Conservation (phyloP, 176 grass and related monocot genomes). For the Melocanna baccifera region DNA sequence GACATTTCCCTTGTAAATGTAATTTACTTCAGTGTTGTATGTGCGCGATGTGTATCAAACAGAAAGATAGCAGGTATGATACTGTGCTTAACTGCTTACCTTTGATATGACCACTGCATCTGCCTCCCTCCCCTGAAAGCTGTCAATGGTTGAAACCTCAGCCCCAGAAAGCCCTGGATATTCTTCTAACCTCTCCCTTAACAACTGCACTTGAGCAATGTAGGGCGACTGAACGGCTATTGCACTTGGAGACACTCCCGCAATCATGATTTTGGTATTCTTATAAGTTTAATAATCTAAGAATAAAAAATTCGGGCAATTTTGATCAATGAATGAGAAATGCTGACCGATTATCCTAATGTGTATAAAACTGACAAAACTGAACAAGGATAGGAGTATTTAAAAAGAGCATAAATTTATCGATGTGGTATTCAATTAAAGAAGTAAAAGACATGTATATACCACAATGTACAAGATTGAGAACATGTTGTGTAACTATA, state of each 20-base stretch:
- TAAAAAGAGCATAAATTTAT: neutral
- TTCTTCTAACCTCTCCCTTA: constrained; percentile 71
- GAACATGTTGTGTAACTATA: constrained; percentile 83
- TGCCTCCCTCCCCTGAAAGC: constrained; percentile 91
- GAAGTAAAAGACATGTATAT: constrained; percentile 31
- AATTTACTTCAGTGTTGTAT: neutral
- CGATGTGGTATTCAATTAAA: neutral
- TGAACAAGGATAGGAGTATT: constrained; percentile 1
- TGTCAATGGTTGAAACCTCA: constrained; percentile 89
- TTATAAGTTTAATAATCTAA: constrained; percentile 32
- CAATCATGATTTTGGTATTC: constrained; percentile 16
- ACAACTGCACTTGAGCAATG: constrained; percentile 92
- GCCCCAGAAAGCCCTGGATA: constrained; percentile 72
- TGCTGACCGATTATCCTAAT: constrained; percentile 2
- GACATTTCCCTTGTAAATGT: neutral
- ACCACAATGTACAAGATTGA: constrained; percentile 90
- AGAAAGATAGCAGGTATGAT: constrained; percentile 2
- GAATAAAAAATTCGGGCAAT: neutral
- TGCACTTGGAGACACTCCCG: constrained; percentile 68
- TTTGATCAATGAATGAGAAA: neutral
- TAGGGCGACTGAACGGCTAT: constrained; percentile 91
- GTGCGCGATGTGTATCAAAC: neutral
- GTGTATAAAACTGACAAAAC: neutral
- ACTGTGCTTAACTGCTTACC: constrained; percentile 63
- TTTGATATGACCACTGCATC: constrained; percentile 94